Base-by-base conservation (phyloP, 2,329 filamentous ascomycete species). In the Fusarium sublunatum region DNA sequence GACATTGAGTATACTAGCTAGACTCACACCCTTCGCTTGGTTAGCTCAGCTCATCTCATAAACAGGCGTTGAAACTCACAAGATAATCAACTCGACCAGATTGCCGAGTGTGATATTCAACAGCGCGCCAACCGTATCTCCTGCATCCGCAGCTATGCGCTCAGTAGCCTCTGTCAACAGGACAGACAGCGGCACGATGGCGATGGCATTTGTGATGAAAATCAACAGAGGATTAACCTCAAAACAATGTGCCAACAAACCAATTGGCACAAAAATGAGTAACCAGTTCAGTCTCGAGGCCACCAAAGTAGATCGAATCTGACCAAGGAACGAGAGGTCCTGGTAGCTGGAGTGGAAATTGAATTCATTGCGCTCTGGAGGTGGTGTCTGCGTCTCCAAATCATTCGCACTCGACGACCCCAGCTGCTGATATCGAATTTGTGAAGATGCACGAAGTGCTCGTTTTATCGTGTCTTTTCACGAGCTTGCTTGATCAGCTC, bases 181-280 rank as follows among this genome's bases (percentile, higher is more conserved):
- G 9, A 83, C 83, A 8, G 86, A 86, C 54, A 88, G 68, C 2
- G 85, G 85, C 42, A 88, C 79, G 64, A 87, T 86, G 29, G 85
- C 86, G 50, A 88, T 77, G 13, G 84, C 83, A 61, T 89, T 89
- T 72, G 86, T 80, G 44, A 81, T 79, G 67, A 89, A 89, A 44
- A 86, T 74, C 7, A 79, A 47, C 11, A 78, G 69, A 7, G 78
- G 78, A 19, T 72, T 75, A 9, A 75, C 46, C 25, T 73, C 38
- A 7, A 71, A 53, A 12, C 77, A 61, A 58, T 89, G 81, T 34
- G 83, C 79, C 13, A 81, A 83, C 40, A 91, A 86, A 58, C 88
- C 89, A 42, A 89, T 78, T 2, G 89, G 89, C n/a, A 91, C 88
- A 68, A 91, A 91, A 34, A 91, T 74, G 46, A 91, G 80, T 43